Conservation (phyloP, 306 rosid species). For the Prunus dulcis region DNA sequence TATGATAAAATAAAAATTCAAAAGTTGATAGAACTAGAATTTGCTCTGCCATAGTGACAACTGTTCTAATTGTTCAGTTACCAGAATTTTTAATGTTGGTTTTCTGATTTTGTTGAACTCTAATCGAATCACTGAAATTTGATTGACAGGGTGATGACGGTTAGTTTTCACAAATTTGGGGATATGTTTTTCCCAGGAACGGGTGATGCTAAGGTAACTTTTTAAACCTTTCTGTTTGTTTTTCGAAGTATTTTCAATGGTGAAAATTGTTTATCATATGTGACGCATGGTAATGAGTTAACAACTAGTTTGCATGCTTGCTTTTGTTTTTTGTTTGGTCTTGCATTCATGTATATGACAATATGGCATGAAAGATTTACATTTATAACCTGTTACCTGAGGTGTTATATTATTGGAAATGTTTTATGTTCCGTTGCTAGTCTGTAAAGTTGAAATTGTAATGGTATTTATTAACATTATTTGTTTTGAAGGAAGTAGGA, state of each 20-base stretch:
- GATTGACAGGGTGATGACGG: constrained; percentile 94
- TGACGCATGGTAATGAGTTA: too few relatives aligned
- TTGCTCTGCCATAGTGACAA: neutral
- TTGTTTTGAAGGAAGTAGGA: constrained; percentile 90
- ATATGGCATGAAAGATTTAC: neutral
- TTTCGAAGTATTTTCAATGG: neutral
- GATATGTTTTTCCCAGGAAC: constrained; percentile 96
- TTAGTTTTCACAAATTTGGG: constrained; percentile 97
- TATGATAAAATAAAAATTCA: neutral
- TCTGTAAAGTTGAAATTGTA: constrained; percentile 15
- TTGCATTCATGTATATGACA: neutral
- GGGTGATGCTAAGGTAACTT: constrained; percentile 91
- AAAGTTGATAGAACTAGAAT: neutral
- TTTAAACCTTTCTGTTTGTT: constrained; percentile 21
- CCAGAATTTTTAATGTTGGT: neutral
- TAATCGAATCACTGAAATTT: constrained; percentile 25
- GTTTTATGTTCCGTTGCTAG: neutral
- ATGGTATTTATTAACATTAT: constrained; percentile 41
- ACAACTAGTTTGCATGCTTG: neutral
- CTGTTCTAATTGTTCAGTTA: neutral
- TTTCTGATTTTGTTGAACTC: constrained; percentile 19
- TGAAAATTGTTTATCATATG: neutral
- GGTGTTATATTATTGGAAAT: neutral
- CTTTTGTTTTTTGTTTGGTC: neutral
- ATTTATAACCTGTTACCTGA: constrained; percentile 2